Conservation (phyloP, 1,284 basidiomycete species). For the Psilocybe mexicana region DNA sequence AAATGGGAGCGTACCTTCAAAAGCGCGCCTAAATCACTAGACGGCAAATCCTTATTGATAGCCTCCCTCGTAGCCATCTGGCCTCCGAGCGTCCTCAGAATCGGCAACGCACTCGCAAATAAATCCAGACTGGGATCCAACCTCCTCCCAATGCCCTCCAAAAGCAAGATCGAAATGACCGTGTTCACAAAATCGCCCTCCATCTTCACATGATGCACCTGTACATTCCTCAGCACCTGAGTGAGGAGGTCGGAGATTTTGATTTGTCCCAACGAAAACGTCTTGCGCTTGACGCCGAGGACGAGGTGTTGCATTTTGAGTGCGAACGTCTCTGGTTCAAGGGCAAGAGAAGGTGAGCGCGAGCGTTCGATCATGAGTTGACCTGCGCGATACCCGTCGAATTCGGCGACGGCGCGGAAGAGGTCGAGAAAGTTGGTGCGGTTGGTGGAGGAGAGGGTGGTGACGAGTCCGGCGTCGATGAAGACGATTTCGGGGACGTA, state of each 20-base stretch:
- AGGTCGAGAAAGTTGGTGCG: slow-evolving; percentile 95
- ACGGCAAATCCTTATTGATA: slow-evolving; percentile 59
- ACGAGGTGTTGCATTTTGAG: slow-evolving; percentile 97
- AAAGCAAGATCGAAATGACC: slow-evolving; percentile 88
- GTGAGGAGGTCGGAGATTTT: slow-evolving; percentile 93
- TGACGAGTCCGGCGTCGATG: slow-evolving; percentile 95
- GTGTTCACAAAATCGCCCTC: slow-evolving; percentile 99
- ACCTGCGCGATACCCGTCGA: slow-evolving; percentile 94
- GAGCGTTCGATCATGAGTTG: slow-evolving; percentile 97
- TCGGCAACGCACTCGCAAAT: slow-evolving; percentile 91
- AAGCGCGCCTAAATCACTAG: slow-evolving; percentile 77
- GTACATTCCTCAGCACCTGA: slow-evolving; percentile 86
- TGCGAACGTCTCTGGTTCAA: slow-evolving; percentile 94
- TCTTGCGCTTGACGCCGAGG: slow-evolving; percentile 91
- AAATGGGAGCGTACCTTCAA: slow-evolving; percentile 63
- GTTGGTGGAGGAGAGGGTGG: slow-evolving; percentile 80
- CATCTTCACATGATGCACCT: slow-evolving; percentile 96
- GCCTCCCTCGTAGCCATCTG: slow-evolving; percentile 84
- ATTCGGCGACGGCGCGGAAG: slow-evolving; percentile 93
- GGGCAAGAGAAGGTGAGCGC: slow-evolving; percentile 86
- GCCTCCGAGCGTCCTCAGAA: slow-evolving; percentile 83
- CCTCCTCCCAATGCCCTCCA: slow-evolving; percentile 96
- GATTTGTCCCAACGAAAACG: slow-evolving; percentile 94
- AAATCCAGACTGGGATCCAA: slow-evolving; percentile 92
- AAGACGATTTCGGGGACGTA: slow-evolving; percentile 95